Base-by-base conservation (phyloP, 768 basidiomycete species). In the Podaxis sp. region DNA sequence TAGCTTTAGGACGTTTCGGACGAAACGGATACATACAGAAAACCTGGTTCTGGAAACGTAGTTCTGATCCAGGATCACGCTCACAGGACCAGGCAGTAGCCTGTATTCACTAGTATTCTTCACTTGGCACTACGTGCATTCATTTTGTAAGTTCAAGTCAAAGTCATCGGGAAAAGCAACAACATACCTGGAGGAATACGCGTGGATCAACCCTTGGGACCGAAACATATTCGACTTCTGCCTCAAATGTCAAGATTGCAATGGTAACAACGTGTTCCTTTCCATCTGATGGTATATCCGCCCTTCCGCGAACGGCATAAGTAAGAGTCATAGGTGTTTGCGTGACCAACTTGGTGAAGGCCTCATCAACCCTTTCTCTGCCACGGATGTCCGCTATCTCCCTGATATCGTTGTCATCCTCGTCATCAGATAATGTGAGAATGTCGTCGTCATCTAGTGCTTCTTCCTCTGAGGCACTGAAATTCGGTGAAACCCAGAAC, bases 31-130 rank as follows among this genome's bases (percentile, higher is more conserved):
- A 70, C 76, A 46, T 66, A 82, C 81, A 11, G 64, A 66, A 57
- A 86, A 80, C 2, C 68, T 70, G 0, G 84, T 83, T 68, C 77
- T 80, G 17, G 85, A 81, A 6, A 86, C 84, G 67, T 80, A 85
- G 57, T 76, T 76, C 59, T 85, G 82, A 66, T 87, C 81, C 61
- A 86, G 66, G 66, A 86, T 83, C n/a, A 87, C 81, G 61, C 72
- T 79, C 40, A 85, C 80, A 0, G 77, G 73, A 0, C 86, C 87
- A 3, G 82, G 73, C 2, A 89, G 76, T 17, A 88, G 72, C 25
- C 80, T 75, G 64, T 84, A 85, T 57, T 84, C 82, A 67, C 82
- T 85, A 50, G 76, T 82, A 65, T 88, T 87, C 70, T 81, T 80
- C 57, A 87, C 80, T 62, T 74, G 70, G 63, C 78, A 82, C 79